Base-by-base conservation (phyloP, 495 filamentous ascomycete genomes). In the Penicillium paradoxum region DNA sequence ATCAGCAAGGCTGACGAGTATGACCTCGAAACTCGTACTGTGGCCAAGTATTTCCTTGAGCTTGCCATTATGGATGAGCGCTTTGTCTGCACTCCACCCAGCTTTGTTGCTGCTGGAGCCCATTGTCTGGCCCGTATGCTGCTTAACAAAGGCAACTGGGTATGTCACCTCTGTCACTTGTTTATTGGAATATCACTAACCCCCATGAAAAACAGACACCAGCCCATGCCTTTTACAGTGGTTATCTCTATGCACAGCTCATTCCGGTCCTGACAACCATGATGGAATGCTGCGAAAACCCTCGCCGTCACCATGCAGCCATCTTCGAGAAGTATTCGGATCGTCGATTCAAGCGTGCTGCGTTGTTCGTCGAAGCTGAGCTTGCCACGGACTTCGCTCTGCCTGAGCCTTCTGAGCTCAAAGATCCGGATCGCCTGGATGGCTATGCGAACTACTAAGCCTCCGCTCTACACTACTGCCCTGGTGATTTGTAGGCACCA, bases 1-100 rank as follows among this genome's bases (percentile, higher is more conserved):
- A 92, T 97, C 67, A 97, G 93, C 83, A 98, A 97, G 74, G 93
- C 93, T 14, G 93, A 98, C 68, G 91, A 97, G 64, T 98, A 97
- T 66, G 91, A 97, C 63, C 75, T 95, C 44, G 91, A 98, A 72
- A 97, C 91, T 18, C 83, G 93, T 18, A 97, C 95, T 5, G 79
- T 98, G 25, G 91, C 93, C 56, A 98, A 98, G 76, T 98, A 98
- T 72, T 97, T 98, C 72, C 77, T 97, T 43, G 93, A 98, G 67
- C 78, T 97, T 37, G 93, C 90, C 36, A 86, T 97, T 68, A 96
- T 98, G 90, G 93, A 97, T 69, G 93, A 97, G 75, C 86, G 92
- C 22, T 97, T 97, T 63, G 91, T 98, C 37, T 88, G 85, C 40
- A 88, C 83, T 64, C 87, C 89, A 37, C 87, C 93, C 6, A 97